These are phyloP conservation scores for Skeletonema grethae DNA, from an alignment of 108 stramenopile genomes.

Conservation along the genomic window DNA sequence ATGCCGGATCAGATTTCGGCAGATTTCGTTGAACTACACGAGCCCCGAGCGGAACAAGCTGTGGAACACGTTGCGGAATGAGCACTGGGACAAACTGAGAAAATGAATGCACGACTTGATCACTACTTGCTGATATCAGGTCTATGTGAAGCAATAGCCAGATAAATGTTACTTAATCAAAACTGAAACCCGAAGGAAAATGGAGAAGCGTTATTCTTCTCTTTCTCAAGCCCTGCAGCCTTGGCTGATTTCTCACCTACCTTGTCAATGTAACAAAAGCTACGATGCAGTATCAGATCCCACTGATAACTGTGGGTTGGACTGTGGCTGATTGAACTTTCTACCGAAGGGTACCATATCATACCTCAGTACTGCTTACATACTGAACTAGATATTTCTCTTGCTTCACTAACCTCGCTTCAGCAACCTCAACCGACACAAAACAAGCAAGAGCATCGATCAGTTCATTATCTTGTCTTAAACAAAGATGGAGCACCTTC, in stretches of 20 bases:
- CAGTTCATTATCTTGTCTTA: no score
- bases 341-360: no score
- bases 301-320: conserved; percentile 43
- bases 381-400: no score
- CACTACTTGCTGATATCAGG: background rate
- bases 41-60: no score
- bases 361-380: no score
- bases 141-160: background rate
- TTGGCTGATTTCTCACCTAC: background rate
- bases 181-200: background rate
- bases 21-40: no score
- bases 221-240: background rate
- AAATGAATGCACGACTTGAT: background rate
- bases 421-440: no score
- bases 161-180: background rate
- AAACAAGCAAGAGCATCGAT: no score
- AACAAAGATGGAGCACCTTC: background rate
- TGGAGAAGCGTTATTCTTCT: background rate
- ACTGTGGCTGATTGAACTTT: no score
- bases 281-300: conserved; percentile 43
- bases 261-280: conserved; percentile 47
- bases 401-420: no score
- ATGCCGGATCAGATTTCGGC: no score
- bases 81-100: no score
- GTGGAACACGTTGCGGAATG: background rate